phyloP scores from a whole-genome alignment of 345 rosid species.

The Erodium maritimum region DNA sequence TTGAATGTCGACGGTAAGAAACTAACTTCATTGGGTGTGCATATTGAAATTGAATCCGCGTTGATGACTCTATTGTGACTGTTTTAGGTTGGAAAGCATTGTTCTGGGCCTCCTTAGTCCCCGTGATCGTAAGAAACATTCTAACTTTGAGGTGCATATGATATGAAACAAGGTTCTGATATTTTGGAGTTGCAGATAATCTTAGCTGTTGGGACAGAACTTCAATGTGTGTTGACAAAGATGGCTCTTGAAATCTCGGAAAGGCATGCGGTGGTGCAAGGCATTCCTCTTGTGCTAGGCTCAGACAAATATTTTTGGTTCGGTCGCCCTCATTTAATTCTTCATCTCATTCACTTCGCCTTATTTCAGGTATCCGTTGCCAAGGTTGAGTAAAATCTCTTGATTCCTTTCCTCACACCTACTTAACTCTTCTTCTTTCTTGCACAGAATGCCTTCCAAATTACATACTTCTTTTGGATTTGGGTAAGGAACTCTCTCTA shows the following conservation, averaged over 20 bases:
- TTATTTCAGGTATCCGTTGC: slow-evolving; percentile 98
- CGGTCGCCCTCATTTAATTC: slow-evolving; percentile 17
- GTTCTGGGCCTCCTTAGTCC: slow-evolving; percentile 58
- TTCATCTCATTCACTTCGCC: slow-evolving; percentile 81
- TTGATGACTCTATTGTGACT: background rate
- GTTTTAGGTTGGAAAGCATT: slow-evolving; percentile 65
- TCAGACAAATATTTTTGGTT: slow-evolving; percentile 86
- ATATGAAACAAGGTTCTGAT: slow-evolving; percentile 7
- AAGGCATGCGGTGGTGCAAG: slow-evolving; percentile 87
- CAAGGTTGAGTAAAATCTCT: too few species aligned
- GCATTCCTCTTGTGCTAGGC: slow-evolving; percentile 89
- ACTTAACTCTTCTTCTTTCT: slow-evolving; percentile 3
- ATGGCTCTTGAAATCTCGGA: slow-evolving; percentile 80
- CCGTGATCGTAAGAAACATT: slow-evolving; percentile 54
- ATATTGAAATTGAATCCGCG: background rate
- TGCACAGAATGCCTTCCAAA: slow-evolving; percentile 91
- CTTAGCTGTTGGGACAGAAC: slow-evolving; percentile 81
- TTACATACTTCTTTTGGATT: slow-evolving; percentile 90
- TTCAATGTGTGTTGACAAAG: slow-evolving; percentile 66
- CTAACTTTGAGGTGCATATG: background rate
- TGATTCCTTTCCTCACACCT: too few species aligned
- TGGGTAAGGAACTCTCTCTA: slow-evolving; percentile 38
- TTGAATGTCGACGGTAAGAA: slow-evolving; percentile 61
- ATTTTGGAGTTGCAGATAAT: slow-evolving; percentile 44
- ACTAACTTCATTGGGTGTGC: slow-evolving; percentile 1